Conservation (phyloP, 768 basidiomycete genomes). For the Tulasnella calospora region DNA sequence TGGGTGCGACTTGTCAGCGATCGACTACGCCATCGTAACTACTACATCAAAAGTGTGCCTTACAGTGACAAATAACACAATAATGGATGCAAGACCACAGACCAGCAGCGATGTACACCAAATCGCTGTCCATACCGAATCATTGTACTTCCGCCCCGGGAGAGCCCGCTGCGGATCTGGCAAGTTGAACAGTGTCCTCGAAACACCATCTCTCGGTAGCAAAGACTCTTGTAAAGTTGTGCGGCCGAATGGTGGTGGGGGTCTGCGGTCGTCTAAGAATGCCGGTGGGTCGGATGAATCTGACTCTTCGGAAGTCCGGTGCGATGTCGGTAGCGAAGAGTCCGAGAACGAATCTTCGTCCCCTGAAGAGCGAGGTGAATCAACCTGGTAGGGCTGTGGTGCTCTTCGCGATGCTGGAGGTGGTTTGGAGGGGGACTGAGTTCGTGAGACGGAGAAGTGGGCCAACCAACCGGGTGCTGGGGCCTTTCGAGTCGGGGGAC, state of each 20-base stretch:
- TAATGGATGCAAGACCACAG: slow-evolving; percentile 58
- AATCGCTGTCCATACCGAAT: slow-evolving; percentile 62
- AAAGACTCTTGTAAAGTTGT: slow-evolving; percentile 63
- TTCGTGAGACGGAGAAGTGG: slow-evolving; percentile 21
- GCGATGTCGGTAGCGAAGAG: slow-evolving; percentile 43
- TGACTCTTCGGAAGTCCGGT: slow-evolving; percentile 37
- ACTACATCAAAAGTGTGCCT: background rate
- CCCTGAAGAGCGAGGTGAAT: slow-evolving; percentile 5
- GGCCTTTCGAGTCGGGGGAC: background rate
- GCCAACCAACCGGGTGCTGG: slow-evolving; percentile 23
- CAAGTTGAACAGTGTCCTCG: slow-evolving; percentile 64
- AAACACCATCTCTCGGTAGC: slow-evolving; percentile 63
- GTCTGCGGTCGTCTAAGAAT: slow-evolving; percentile 22
- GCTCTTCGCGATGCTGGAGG: slow-evolving; percentile 37
- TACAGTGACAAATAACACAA: slow-evolving; percentile 59
- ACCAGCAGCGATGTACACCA: slow-evolving; percentile 58
- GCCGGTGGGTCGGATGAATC: slow-evolving; percentile 24
- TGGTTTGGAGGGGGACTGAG: slow-evolving; percentile 32
- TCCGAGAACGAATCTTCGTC: slow-evolving; percentile 11
- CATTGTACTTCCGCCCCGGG: slow-evolving; percentile 66
- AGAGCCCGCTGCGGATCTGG: slow-evolving; percentile 62
- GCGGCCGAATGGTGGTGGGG: slow-evolving; percentile 41
- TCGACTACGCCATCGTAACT: slow-evolving; percentile 32
- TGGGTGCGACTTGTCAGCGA: slow-evolving; percentile 29
- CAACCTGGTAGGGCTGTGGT: slow-evolving; percentile 25